Evolutionary conservation across 1,284 basidiomycete genomes (phyloP), one percentile per base, ranked within the genome.

Genomic region (Pseudozyma tsukubaensis): DNA sequence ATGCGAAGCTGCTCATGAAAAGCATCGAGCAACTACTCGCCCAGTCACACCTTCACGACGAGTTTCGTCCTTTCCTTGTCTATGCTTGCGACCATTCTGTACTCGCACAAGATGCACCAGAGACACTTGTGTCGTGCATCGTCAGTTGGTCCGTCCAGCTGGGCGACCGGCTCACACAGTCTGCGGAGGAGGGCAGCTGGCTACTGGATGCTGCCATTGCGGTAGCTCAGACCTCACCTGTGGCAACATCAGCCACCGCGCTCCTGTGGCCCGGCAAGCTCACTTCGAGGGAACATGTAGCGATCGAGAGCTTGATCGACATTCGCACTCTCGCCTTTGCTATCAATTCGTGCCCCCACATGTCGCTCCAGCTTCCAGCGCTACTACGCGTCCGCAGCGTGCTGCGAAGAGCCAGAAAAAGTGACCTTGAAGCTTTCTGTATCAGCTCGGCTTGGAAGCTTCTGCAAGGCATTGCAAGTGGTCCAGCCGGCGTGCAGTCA

Each of bases 21-120:
- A 90, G 92, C 21, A 87, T 90, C 7, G 87, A 89, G 10, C 87
- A 89, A 1, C 85, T 95, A 21, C 86, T 97, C 47, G 83, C 86
- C 0, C 90, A 93, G 75, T 85, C 86, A 13, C 92, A 94, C 78
- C 87, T 97, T 7, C 88, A 88, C 11, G 86, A 86, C 32, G 86
- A 90, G 6, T 90, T 91, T 0, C 89, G 92, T 69, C 91, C 91
- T 0, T 88, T 96, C 49, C 86, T 95, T 5, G 43, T 32, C 2
- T 82, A 77, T 71, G 53, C 59, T 29, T 69, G 71, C 60, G 52
- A 29, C 8, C 53, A 53, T 4, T 70, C 68, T 0, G 18, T 34
- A 7, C 45, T 66, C 19, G 54, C 62, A 1, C 10, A 36, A 53
- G 32, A 55, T 8, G 10, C 29, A 19, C 57, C 67, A 1, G 57